These are phyloP conservation scores for Botrytis hyacinthi DNA, from an alignment of 2,329 filamentous ascomycete species.

Conservation along the genomic window DNA sequence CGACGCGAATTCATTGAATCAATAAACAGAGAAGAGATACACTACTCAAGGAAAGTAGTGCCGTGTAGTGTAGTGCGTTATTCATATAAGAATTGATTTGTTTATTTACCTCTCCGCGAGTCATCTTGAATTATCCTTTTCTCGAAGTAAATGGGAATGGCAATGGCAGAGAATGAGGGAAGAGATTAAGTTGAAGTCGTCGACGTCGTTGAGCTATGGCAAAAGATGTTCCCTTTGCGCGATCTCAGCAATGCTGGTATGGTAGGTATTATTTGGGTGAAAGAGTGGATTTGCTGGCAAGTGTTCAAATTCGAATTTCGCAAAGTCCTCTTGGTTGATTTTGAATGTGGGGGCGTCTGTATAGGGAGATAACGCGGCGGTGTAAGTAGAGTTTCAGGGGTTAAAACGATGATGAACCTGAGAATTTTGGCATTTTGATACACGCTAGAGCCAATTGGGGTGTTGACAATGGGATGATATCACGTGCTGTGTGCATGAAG, in stretches of 20 bases:
- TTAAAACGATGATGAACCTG: neutral
- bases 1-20: conserved; percentile 7
- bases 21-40: neutral
- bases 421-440: neutral
- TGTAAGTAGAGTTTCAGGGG: conserved; percentile 13
- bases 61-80: neutral
- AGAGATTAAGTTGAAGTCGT: neutral
- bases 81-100: neutral
- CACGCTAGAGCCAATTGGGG: neutral
- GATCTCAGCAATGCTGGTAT: conserved; percentile 10
- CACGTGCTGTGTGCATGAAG: neutral
- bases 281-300: conserved; percentile 17
- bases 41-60: neutral
- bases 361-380: conserved; percentile 14
- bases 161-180: neutral
- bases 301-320: neutral
- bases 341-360: conserved; percentile 9
- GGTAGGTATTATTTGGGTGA: neutral
- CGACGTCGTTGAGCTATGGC: conserved; percentile 14
- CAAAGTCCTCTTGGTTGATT: conserved; percentile 13
- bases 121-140: conserved; percentile 25
- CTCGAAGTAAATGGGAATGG: neutral
- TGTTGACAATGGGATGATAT: neutral
- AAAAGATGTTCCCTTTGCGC: conserved; percentile 13
- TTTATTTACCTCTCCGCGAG: conserved; percentile 29